Percentiles rank a stretch among this genome's conserved stretches.
These are phyloP conservation scores for Neodidymelliopsis sp. DNA, from an alignment of 2,329 filamentous ascomycete species.

Conservation along the genomic window DNA sequence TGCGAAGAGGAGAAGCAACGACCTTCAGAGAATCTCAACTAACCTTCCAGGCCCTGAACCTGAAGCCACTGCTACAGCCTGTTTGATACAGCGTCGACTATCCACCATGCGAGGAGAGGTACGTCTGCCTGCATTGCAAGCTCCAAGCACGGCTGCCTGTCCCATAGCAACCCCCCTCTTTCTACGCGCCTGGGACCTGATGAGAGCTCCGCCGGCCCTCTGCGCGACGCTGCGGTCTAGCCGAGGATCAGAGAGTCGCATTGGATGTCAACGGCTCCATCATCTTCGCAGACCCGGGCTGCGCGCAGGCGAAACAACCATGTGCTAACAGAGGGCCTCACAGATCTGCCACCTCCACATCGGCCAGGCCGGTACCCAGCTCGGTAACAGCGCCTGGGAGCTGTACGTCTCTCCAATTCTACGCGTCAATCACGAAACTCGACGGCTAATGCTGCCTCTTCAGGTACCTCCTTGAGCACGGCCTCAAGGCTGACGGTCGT, in stretches of 20 bases:
- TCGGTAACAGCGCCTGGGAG: slow-evolving; percentile 78
- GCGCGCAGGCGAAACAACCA: background rate
- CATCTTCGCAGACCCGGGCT: background rate
- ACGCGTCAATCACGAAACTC: slow-evolving; percentile 16
- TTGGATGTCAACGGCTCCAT: slow-evolving; percentile 1
- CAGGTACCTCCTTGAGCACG: slow-evolving; percentile 77
- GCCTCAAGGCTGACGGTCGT: slow-evolving; percentile 70
- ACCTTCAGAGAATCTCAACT: slow-evolving; percentile 23
- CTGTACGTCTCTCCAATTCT: slow-evolving; percentile 63
- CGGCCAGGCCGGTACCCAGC: slow-evolving; percentile 76
- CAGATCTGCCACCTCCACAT: slow-evolving; percentile 73
- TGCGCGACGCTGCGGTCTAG: slow-evolving; percentile 4
- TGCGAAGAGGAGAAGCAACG: slow-evolving; percentile 16
- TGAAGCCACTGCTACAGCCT: slow-evolving; percentile 37
- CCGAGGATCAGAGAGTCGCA: slow-evolving; percentile 10
- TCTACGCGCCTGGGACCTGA: slow-evolving; percentile 20
- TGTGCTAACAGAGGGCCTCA: slow-evolving; percentile 25
- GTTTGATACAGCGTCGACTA: slow-evolving; percentile 44
- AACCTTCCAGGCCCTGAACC: slow-evolving; percentile 22
- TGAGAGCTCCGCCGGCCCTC: slow-evolving; percentile 10
- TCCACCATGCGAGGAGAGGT: slow-evolving; percentile 53
- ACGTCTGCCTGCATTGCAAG: slow-evolving; percentile 27
- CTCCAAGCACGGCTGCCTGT: slow-evolving; percentile 36
- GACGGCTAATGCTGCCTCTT: slow-evolving; percentile 27
- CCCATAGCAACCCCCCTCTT: slow-evolving; percentile 6